These are phyloP conservation scores for Cyberlindnera veronae DNA, from an alignment of 805 yeast genomes.

Conservation along the genomic window DNA sequence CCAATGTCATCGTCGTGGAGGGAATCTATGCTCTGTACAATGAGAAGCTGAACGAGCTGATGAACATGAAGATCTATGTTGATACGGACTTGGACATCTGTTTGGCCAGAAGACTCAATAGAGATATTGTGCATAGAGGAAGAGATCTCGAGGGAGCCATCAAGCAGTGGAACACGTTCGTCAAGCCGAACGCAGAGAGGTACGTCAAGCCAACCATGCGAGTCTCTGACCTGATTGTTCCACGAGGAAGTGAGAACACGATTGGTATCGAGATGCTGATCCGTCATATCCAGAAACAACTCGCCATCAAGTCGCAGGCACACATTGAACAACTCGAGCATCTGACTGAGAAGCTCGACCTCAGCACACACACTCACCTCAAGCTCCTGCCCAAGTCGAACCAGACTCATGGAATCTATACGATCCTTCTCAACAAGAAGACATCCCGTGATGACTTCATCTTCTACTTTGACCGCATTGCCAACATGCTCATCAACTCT, in stretches of 20 bases:
- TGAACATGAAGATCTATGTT: constrained; percentile 86
- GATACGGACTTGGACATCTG: constrained; percentile 94
- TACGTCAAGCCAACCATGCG: constrained; percentile 73
- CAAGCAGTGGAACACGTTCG: constrained; percentile 86
- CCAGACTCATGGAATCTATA: constrained; percentile 69
- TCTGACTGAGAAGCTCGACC: constrained; percentile 43
- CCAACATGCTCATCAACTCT: constrained; percentile 61
- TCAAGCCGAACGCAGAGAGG: constrained; percentile 85
- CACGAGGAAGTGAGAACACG: constrained; percentile 79
- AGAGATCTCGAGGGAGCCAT: constrained; percentile 80
- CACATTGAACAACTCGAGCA: constrained; percentile 64
- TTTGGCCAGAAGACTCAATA: constrained; percentile 77
- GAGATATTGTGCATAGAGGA: constrained; percentile 86
- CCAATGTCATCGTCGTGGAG: constrained; percentile 88
- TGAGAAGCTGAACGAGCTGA: constrained; percentile 60
- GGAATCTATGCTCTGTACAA: constrained; percentile 85
- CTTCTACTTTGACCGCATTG: constrained; percentile 82
- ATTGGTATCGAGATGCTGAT: constrained; percentile 80
- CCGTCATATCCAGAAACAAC: constrained; percentile 71
- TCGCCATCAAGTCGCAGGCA: constrained; percentile 56
- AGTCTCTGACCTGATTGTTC: constrained; percentile 84
- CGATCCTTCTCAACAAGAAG: constrained; percentile 55
- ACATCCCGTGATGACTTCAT: constrained; percentile 74
- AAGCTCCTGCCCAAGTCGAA: constrained; percentile 43
- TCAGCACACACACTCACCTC: constrained; percentile 18